Base-by-base conservation (phyloP, 768 basidiomycete genomes). In the Lentinula aciculospora region DNA sequence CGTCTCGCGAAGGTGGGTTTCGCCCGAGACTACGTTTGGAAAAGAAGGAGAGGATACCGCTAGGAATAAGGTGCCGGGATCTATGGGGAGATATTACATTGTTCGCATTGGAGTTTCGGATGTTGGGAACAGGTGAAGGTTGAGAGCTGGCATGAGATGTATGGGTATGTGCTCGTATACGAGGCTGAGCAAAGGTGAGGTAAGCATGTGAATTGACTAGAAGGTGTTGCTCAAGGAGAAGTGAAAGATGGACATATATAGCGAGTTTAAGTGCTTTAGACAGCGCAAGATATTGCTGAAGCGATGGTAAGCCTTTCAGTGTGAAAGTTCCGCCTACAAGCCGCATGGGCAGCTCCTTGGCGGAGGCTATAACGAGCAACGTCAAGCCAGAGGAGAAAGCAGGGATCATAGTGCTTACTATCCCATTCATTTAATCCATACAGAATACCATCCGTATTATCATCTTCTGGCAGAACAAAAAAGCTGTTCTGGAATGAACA, bases 311-410 rank as follows among this genome's bases (percentile, higher is more conserved):
- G 9, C 80, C 83, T 59, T 71, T 73, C 58, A 89, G 73, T 1
- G 71, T 65, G 65, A 89, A 88, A 1, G 80, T 84, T 0, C 86
- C 87, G 4, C 87, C 86, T 7, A 88, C 75, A 31, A 86, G 66
- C 27, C 69, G 72, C 3, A 69, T 47, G 34, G 68, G 58, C n/a
- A 68, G 58, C 2, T 68, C 65, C 51, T 62, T 37, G 21, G 37
- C 51, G 27, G 17, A 34, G 19, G 40, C 61, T 54, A 46, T 4
- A 23, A 12, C 37, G 36, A 37, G 19, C 8, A 21, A n/a, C 45
- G n/a, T 49, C n/a, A 37, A 31, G 21, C 34, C n/a, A 29, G 28
- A 39, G 19, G 31, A 17, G 58, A 28, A 49, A 60, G 44, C 7
- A 28, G 58, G 10, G 9, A 29, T 32, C 15, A 9, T 25, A 29